Evolutionary conservation across 1,284 basidiomycete species (phyloP), one percentile per base, ranked within the genome.

Genomic region (Ceratorhiza oryzae-sativae): DNA sequence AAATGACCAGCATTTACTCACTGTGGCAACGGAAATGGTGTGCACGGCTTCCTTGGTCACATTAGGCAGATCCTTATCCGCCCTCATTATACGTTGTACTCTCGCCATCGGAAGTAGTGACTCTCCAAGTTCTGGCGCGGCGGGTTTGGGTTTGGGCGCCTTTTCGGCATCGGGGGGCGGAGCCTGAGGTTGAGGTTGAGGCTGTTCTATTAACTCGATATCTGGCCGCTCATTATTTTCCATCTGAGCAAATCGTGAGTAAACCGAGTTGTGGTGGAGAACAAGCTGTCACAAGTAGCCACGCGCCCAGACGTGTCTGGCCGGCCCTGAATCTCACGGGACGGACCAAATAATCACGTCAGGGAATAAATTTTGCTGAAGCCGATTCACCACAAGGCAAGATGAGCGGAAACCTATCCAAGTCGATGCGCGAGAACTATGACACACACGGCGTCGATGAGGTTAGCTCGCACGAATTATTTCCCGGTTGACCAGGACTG

Each of bases 31-130:
- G 27, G 90, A 88, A 68, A 93, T 89, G 27, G 91, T 79, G 75
- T 90, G 86, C 0, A 87, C 86, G 10, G 90, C 91, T 67, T 93
- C 91, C 77, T 84, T 87, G 9, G 90, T 87, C 3, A 92, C 83
- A 55, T 87, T 87, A 0, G 89, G 87, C 67, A 93, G 84, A 46
- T 93, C 91, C 83, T 88, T 90, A 79, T 93, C 91, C 15, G 88
- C 91, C 77, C 91, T 93, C 75, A 93, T 84, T 42, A 93, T 91
- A 79, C 85, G 89, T 77, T 91, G 90, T 36, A 93, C 90, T 75
- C 89, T 85, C 4, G 89, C 83, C 73, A 90, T 83, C 0, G 91
- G 91, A 30, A 93, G 79, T 27, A 89, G 71, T 0, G 90, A 87
- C 77, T 87, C 90, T 23, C 91, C 91, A 30, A 81, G 80, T 70